Base-by-base conservation (phyloP, 768 basidiomycete species). In the Boletus sp. region DNA sequence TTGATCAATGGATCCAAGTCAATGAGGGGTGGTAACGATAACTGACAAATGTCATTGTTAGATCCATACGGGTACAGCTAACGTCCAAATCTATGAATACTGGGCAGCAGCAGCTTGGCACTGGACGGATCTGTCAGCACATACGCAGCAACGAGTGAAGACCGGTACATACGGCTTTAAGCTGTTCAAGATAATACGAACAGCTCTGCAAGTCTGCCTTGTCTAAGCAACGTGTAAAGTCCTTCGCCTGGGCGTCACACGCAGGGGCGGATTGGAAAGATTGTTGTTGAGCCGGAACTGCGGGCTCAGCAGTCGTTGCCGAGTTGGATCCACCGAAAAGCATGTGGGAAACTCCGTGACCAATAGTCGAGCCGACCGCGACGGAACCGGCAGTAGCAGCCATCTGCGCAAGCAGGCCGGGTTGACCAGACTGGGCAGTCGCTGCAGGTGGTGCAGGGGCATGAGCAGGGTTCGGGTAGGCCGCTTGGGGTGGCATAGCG, bases 321-420 rank as follows among this genome's bases (percentile, higher is more conserved):
- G 75, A 72, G 35, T 70, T 70, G 50, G 79, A 75, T 54, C 89
- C 84, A 44, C 93, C 93, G 62, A 94, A 96, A 56, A 95, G 82
- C 90, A 94, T 92, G 70, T 71, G 81, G 39, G 90, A 92, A 59
- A 96, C 67, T n/a, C 93, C 93, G 67, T 96, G 93, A 42, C 92
- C 93, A 58, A 96, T 82, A 52, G 85, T 86, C 8, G 90, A 93
- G 25, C 93, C 93, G 46, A 91, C 76, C 6, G 92, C 93, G 47
- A 95, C 92, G 53, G 89, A 90, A 57, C 92, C 93, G 27, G 92
- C 93, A 7, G 93, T 92, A 6, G 90, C 88, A 50, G 91, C 91
- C 89, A 93, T 93, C 65, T 90, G 87, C 0, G 83, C 79, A 17
- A 93, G 51, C 79, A 93, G 76, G 14, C 91, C 90, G 1, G 91